phyloP scores from a whole-genome alignment of 495 filamentous ascomycete species.

The Parmelia sp. region DNA sequence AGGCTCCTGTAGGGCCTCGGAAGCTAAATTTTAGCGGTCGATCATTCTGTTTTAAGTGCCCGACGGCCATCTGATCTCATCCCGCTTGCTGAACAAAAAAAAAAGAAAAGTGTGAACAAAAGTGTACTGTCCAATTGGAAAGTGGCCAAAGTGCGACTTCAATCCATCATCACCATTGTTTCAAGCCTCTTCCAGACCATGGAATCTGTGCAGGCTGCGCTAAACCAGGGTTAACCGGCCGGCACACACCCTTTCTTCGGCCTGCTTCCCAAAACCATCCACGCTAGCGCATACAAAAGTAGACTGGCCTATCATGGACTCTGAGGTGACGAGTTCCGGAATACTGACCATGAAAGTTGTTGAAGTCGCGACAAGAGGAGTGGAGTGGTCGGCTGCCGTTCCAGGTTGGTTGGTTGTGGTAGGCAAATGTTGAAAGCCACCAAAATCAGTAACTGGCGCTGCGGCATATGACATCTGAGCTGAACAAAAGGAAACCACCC shows the following conservation, averaged over 20 bases:
- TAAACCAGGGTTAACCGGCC: neutral
- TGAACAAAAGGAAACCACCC: slow-evolving; percentile 14
- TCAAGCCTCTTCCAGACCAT: neutral
- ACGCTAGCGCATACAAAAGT: slow-evolving; percentile 19
- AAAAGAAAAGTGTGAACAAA: too few relatives aligned
- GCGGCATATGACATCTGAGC: neutral
- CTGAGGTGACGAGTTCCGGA: too few relatives aligned
- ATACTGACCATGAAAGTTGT: too few relatives aligned
- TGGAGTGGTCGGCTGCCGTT: too few relatives aligned
- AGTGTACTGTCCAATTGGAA: slow-evolving; percentile 11
- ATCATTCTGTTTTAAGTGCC: too few relatives aligned
- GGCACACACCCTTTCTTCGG: neutral
- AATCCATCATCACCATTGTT: neutral
- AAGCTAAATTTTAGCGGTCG: neutral
- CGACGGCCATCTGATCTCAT: neutral
- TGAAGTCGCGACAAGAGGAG: too few relatives aligned
- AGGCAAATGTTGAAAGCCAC: too few relatives aligned
- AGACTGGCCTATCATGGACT: slow-evolving; percentile 11
- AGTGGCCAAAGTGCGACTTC: neutral
- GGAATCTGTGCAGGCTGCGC: neutral
- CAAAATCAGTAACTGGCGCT: too few relatives aligned
- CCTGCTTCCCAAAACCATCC: neutral
- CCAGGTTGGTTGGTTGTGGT: too few relatives aligned
- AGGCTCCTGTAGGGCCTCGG: too few relatives aligned
- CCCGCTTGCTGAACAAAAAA: slow-evolving; percentile 1